These are phyloP conservation scores for Aspergillus persii DNA, from an alignment of 2,329 filamentous ascomycete species.

Conservation along the genomic window DNA sequence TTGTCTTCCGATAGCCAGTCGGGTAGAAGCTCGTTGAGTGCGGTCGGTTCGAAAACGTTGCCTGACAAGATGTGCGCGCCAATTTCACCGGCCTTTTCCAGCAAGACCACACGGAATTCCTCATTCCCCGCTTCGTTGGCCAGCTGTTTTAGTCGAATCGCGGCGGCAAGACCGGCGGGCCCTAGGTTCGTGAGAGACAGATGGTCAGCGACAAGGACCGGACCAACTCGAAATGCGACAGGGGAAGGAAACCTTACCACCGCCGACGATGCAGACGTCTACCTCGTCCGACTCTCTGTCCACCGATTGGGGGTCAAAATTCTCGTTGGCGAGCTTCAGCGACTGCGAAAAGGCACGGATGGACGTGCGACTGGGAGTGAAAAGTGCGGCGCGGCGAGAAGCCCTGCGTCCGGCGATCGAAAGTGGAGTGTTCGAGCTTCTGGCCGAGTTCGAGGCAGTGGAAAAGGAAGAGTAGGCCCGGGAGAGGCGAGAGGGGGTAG, in stretches of 20 bases:
- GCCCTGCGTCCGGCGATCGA: slow-evolving; percentile 18
- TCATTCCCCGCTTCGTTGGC: slow-evolving; percentile 94
- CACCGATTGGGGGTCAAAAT: slow-evolving; percentile 65
- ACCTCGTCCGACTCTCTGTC: slow-evolving; percentile 92
- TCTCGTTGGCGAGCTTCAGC: slow-evolving; percentile 42
- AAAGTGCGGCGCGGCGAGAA: slow-evolving; percentile 21
- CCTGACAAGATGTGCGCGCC: slow-evolving; percentile 95
- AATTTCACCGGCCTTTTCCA: slow-evolving; percentile 94
- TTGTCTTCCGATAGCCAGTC: slow-evolving; percentile 92
- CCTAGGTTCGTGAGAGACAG: slow-evolving; percentile 44
- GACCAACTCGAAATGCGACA: neutral
- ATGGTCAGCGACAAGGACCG: neutral
- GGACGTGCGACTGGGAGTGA: slow-evolving; percentile 21
- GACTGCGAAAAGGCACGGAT: slow-evolving; percentile 48
- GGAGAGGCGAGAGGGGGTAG: slow-evolving; percentile 28
- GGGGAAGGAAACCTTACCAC: slow-evolving; percentile 52
- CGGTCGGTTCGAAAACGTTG: slow-evolving; percentile 87
- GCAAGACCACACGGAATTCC: slow-evolving; percentile 85
- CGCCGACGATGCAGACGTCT: slow-evolving; percentile 94
- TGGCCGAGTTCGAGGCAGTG: slow-evolving; percentile 20
- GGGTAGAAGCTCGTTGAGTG: slow-evolving; percentile 85
- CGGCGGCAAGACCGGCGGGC: slow-evolving; percentile 88
- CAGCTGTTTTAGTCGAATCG: slow-evolving; percentile 91
- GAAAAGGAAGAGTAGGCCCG: slow-evolving; percentile 24
- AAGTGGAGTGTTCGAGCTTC: slow-evolving; percentile 19